Percentiles rank a stretch among this genome's conserved stretches.
phyloP scores from a whole-genome alignment of 2,329 filamentous ascomycete genomes.

The Xylariaceae sp. region DNA sequence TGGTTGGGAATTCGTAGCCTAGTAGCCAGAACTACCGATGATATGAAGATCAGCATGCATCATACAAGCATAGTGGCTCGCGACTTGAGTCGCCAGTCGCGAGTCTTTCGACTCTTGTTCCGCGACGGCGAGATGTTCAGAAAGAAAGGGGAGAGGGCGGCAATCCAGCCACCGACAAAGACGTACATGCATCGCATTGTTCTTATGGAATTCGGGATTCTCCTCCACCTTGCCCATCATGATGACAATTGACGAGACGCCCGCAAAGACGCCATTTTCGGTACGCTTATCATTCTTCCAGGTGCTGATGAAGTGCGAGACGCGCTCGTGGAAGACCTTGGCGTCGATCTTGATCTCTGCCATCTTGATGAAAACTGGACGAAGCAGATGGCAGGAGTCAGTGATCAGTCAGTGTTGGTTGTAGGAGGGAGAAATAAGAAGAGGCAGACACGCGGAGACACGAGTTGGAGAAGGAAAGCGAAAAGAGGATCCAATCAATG shows the following conservation, averaged over 20 bases:
- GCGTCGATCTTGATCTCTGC: constrained; percentile 92
- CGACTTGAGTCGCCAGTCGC: not conserved
- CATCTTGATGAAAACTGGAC: constrained; percentile 43
- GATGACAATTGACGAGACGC: constrained; percentile 78
- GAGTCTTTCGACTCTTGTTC: not conserved
- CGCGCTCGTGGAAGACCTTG: constrained; percentile 86
- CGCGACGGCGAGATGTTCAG: not conserved
- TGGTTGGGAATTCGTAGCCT: constrained; percentile 97
- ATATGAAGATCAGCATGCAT: constrained; percentile 6
- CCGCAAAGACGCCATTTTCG: constrained; percentile 71
- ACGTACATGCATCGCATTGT: constrained; percentile 89
- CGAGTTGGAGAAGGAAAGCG: constrained; percentile 31
- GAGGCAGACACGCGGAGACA: constrained; percentile 1
- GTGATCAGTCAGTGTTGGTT: constrained; percentile 8
- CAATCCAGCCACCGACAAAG: constrained; percentile 2
- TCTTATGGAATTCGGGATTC: constrained; percentile 82
- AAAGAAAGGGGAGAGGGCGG: not conserved
- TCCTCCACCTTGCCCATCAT: constrained; percentile 96
- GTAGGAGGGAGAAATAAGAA: constrained; percentile 3
- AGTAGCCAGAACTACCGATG: constrained; percentile 82
- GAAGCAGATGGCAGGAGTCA: constrained; percentile 26
- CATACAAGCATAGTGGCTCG: not conserved
- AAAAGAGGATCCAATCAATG: constrained; percentile 1
- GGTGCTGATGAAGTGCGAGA: constrained; percentile 77
- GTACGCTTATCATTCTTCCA: constrained; percentile 96